Percentiles rank a stretch among this genome's conserved stretches.
Evolutionary conservation across 176 grass and related monocot genomes (phyloP).

Genomic region (Carex myosuroides): DNA sequence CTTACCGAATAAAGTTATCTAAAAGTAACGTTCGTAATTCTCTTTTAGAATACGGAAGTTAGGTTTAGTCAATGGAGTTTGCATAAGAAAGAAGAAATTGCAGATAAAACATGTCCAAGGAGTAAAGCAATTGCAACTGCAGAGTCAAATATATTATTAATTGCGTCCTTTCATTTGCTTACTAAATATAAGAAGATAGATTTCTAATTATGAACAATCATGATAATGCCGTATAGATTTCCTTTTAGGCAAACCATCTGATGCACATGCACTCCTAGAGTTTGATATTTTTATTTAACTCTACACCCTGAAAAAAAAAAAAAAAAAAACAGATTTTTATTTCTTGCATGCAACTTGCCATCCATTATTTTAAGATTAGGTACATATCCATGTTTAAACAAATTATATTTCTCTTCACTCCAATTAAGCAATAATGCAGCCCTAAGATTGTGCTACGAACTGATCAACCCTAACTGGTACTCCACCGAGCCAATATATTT

Average conservation of each 20-base stretch:
- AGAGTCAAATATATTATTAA: not conserved
- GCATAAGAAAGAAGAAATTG: conserved; percentile 16
- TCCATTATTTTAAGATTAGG: not conserved
- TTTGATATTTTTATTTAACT: not conserved
- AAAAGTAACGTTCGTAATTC: conserved; percentile 23
- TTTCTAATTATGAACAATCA: not conserved
- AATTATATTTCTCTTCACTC: not conserved
- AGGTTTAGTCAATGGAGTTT: conserved; percentile 19
- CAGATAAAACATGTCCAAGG: not conserved
- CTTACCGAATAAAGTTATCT: not conserved
- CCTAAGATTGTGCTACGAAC: not conserved
- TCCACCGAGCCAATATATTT: not conserved
- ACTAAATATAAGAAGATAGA: not conserved
- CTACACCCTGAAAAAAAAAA: not conserved
- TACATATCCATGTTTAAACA: not conserved
- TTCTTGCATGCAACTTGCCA: not conserved
- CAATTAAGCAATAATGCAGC: not conserved
- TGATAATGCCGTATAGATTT: not conserved
- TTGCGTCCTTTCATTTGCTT: not conserved
- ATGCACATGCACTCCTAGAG: not conserved
- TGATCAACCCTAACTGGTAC: not conserved
- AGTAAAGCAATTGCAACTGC: conserved; percentile 23
- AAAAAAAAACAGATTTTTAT: not conserved
- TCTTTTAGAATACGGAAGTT: conserved; percentile 16
- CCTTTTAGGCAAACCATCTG: not conserved